phyloP scores from a whole-genome alignment of 202 grass and related monocot genomes.

The Tripidium arundinaceum region DNA sequence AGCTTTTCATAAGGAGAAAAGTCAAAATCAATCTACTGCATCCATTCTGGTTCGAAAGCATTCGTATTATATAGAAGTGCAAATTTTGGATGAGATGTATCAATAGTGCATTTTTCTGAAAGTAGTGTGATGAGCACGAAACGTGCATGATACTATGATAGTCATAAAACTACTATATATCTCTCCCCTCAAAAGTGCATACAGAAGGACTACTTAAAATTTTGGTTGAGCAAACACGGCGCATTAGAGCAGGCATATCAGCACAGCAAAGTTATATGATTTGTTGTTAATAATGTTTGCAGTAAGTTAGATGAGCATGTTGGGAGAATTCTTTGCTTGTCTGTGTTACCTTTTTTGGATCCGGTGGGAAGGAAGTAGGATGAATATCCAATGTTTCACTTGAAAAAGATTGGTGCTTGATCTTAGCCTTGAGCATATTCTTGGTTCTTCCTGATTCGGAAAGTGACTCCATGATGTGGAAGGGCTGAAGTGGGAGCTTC shows the following conservation, averaged over 20 bases:
- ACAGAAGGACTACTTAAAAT: neutral
- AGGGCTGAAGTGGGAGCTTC: slow-evolving; percentile 80
- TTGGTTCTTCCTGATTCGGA: slow-evolving; percentile 53
- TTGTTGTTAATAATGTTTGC: neutral
- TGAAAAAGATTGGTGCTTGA: slow-evolving; percentile 52
- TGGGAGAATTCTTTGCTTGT: neutral
- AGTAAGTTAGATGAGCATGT: neutral
- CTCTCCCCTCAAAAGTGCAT: neutral
- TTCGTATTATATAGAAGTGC: neutral
- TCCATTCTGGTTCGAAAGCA: neutral
- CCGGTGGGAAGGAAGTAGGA: slow-evolving; percentile 31
- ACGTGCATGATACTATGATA: neutral
- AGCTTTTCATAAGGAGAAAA: slow-evolving; percentile 48
- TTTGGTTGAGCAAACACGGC: neutral
- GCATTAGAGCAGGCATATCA: neutral
- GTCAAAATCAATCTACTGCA: slow-evolving; percentile 26
- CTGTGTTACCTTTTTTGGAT: slow-evolving; percentile 51
- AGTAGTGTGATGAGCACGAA: neutral
- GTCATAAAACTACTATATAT: neutral
- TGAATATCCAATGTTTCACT: slow-evolving; percentile 42
- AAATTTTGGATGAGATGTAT: neutral
- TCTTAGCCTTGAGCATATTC: slow-evolving; percentile 58
- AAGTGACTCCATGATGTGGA: slow-evolving; percentile 65
- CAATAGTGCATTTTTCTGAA: neutral
- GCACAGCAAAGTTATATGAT: neutral